Base-by-base conservation (phyloP, 2,329 filamentous ascomycete genomes). In the Shiraia bambusicola region DNA sequence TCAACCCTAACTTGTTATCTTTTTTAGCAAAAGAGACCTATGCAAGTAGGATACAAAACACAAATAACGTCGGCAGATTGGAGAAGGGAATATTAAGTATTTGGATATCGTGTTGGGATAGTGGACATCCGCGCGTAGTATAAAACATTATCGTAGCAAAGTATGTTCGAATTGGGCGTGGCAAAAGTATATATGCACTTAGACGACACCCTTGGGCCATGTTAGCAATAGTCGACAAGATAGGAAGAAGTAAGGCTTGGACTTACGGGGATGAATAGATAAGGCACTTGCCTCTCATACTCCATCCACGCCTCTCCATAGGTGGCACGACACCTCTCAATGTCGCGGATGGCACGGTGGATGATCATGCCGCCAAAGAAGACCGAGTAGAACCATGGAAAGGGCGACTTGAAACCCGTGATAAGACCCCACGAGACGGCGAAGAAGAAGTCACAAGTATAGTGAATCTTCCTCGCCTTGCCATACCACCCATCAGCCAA, bases 321-420 rank as follows among this genome's bases (percentile, higher is more conserved):
- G 76, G 88, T 90, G 56, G 76, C 75, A 40, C 80, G 78, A 70
- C 88, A 94, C 51, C 83, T 77, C 65, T 86, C 76, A 46, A 91
- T 87, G 63, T 94, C 88, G 46, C 88, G 78, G 52, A 74, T 74
- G 4, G 87, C 85, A 45, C 88, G 84, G 68, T 94, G 88, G 8
- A 82, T 75, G 60, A 93, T 92, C 87, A 92, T 92, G 54, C 72
- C 71, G 13, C 76, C 75, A 66, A 94, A 94, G 75, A 94, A 94
- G 26, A 87, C 69, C 0, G 87, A 86, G 65, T 94, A 92, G 70
- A 94, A 93, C 87, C 88, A 94, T 1, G 88, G 88, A 71, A 92
- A 91, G 0, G 88, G 87, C 62, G 84, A 88, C 26, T 75, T 75
- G 71, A 92, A 91, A 9, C 88, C 88, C 2, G 86, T 89, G 54